Conservation (phyloP, 139 green algal genomes). For the Astrephomene gubernaculifera region DNA sequence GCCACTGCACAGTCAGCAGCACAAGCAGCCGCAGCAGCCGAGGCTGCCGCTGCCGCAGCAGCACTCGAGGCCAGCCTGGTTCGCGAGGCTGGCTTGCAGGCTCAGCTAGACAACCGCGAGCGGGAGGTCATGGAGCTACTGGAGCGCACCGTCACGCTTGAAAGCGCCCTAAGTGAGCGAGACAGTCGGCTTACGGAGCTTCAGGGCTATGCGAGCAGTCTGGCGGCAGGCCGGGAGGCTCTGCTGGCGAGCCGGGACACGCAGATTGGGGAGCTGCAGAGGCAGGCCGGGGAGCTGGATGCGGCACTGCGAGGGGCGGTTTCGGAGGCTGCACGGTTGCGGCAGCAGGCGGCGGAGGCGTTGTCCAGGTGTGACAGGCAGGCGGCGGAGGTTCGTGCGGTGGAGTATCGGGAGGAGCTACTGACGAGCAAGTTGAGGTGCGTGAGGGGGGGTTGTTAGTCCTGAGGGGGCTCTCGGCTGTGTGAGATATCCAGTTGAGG, state of each 20-base stretch:
- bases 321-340: not conserved
- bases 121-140: not conserved
- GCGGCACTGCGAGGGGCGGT: not conserved
- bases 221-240: not conserved
- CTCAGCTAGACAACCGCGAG: constrained; percentile 4
- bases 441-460: too few relatives aligned
- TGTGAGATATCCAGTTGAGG: too few relatives aligned
- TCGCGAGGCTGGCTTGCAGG: constrained; percentile 4
- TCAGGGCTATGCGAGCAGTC: not conserved
- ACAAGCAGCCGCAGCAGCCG: too few relatives aligned
- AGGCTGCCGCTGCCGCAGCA: not conserved
- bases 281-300: not conserved
- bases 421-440: constrained; percentile 5
- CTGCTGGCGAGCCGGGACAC: not conserved
- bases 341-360: not conserved
- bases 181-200: constrained; percentile 11
- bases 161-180: not conserved
- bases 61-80: not conserved
- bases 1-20: too few relatives aligned
- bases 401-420: not conserved
- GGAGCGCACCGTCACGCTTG: not conserved
- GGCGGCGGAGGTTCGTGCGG: not conserved
- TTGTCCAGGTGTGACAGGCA: not conserved
- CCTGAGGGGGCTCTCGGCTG: too few relatives aligned
- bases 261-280: not conserved